Conservation (phyloP, 2,329 filamentous ascomycete genomes). For the Chaetomiaceae sp. region DNA sequence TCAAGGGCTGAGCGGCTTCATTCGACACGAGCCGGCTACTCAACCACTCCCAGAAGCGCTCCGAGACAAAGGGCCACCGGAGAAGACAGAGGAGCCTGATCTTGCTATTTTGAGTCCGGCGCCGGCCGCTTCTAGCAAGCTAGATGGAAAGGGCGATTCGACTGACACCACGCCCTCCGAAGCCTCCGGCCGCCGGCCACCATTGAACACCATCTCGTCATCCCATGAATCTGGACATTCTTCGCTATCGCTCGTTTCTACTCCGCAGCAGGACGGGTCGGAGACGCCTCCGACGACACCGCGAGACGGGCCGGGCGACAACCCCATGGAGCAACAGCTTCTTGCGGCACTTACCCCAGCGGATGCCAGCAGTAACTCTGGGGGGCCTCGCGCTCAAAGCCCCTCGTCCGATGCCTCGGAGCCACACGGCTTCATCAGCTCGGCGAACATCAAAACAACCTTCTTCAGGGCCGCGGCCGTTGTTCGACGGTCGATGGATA, state of each 20-base stretch:
- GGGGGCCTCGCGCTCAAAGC: too few relatives aligned
- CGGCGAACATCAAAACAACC: constrained; percentile 25
- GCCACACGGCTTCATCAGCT: constrained; percentile 23
- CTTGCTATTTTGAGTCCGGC: background rate
- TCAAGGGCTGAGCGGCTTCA: constrained; percentile 25
- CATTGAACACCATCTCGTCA: background rate
- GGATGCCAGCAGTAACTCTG: background rate
- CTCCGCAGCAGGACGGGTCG: background rate
- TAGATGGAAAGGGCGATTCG: background rate
- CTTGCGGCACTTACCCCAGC: background rate
- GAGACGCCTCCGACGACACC: constrained; percentile 22
- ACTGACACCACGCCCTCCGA: background rate
- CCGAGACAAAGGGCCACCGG: background rate
- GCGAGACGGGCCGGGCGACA: constrained; percentile 10
- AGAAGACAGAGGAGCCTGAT: background rate
- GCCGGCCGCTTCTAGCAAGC: background rate
- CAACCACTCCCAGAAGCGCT: background rate
- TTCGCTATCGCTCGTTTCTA: background rate
- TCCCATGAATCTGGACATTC: constrained; percentile 11
- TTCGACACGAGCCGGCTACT: constrained; percentile 19
- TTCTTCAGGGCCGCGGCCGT: constrained; percentile 23
- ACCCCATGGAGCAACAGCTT: constrained; percentile 16
- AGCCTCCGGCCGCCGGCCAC: background rate
- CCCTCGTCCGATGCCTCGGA: constrained; percentile 6
- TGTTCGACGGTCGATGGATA: constrained; percentile 21